Percentiles rank a stretch among this genome's conserved stretches.
Conservation (phyloP, 768 basidiomycete genomes). For the Pisolithus orientalis region DNA sequence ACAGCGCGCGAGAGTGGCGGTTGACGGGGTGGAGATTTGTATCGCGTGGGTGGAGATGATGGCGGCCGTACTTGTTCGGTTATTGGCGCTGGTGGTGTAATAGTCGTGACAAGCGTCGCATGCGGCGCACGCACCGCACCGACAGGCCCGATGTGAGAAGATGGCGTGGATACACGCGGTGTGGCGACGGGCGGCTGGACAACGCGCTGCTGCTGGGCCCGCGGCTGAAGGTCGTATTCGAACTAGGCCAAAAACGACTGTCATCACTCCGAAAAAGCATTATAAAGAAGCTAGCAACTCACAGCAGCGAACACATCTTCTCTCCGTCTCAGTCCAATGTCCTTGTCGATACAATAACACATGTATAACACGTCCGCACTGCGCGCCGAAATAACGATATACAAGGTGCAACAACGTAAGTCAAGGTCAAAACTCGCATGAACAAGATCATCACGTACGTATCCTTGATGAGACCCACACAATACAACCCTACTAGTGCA, state of each 20-base stretch:
- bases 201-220: not conserved
- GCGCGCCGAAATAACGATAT: not conserved
- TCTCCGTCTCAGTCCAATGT: conserved; percentile 42
- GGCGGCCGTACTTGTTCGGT: not conserved
- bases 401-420: not conserved
- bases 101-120: too few species aligned
- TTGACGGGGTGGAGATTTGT: not conserved
- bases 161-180: not conserved
- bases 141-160: not conserved
- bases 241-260: conserved; percentile 21
- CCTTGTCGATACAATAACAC: conserved; percentile 62
- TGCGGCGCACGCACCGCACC: not conserved
- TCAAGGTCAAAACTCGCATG: not conserved
- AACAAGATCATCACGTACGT: conserved; percentile 37
- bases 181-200: not conserved
- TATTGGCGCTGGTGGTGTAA: not conserved
- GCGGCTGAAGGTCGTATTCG: conserved; percentile 32
- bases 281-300: conserved; percentile 15
- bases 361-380: conserved; percentile 63
- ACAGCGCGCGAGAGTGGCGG: not conserved
- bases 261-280: conserved; percentile 3
- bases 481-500: conserved; percentile 77
- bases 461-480: conserved; percentile 76
- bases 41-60: not conserved
- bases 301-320: conserved; percentile 54